Percentiles rank a stretch among this genome's conserved stretches.
phyloP scores from a whole-genome alignment of 257 asterid species.

The Lithospermum erythrorhizon region DNA sequence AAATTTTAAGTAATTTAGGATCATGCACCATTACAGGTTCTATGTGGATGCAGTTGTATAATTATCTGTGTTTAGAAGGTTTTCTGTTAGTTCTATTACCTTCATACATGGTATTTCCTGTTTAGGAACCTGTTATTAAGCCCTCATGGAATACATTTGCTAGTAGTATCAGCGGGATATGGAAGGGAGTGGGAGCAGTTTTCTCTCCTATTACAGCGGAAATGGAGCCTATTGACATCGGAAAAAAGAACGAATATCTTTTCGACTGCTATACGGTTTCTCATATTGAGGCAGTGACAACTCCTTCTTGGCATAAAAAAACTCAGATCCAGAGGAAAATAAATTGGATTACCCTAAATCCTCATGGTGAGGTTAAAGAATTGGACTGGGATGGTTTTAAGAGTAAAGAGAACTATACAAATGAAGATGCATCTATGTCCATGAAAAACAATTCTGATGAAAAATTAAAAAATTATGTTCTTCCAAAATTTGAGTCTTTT shows the following conservation, averaged over 20 bases:
- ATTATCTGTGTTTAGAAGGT: background rate
- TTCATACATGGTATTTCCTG: conserved; percentile 6
- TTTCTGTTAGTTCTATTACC: background rate
- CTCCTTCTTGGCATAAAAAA: conserved; percentile 36
- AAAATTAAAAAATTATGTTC: conserved; percentile 16
- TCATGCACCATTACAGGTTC: background rate
- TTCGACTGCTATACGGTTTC: conserved; percentile 83
- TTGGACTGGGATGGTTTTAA: conserved; percentile 24
- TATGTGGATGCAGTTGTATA: background rate
- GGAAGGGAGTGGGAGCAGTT: conserved; percentile 99
- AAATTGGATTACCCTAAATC: conserved; percentile 86
- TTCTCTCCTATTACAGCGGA: conserved; percentile 90
- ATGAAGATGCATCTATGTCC: conserved; percentile 18
- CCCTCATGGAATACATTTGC: conserved; percentile 88
- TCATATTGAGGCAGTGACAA: conserved; percentile 41
- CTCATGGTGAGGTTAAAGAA: conserved; percentile 57
- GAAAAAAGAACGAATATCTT: conserved; percentile 58
- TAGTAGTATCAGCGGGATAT: conserved; percentile 90
- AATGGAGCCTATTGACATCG: conserved; percentile 91
- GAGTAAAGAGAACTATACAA: conserved; percentile 11
- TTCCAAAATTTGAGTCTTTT: conserved; percentile 73
- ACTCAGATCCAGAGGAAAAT: conserved; percentile 57
- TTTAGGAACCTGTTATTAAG: conserved; percentile 87
- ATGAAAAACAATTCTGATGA: conserved; percentile 17
- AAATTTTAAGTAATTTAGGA: background rate